phyloP scores from a whole-genome alignment of 768 basidiomycete species.

The Tulasnella sp. region DNA sequence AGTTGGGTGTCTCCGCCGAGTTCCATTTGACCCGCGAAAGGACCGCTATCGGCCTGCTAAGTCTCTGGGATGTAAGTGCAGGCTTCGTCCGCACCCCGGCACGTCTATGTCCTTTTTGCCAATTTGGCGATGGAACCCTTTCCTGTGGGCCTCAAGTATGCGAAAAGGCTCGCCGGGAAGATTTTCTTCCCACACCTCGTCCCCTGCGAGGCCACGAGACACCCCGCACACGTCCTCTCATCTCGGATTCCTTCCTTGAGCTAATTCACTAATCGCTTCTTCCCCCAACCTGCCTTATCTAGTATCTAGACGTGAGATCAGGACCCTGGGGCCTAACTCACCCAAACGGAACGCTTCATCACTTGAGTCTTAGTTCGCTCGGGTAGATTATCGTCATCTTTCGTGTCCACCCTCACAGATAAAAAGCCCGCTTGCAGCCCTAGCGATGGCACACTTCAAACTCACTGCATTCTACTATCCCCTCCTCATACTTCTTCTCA shows the following conservation, averaged over 20 bases:
- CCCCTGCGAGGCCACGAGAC: background rate
- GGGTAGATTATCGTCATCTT: too few species aligned
- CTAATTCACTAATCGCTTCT: slow-evolving; percentile 19
- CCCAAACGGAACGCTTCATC: too few species aligned
- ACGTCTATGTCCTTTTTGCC: slow-evolving; percentile 13
- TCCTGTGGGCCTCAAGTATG: slow-evolving; percentile 6
- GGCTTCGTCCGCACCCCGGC: background rate
- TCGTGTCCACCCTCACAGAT: too few species aligned
- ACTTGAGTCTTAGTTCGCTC: too few species aligned
- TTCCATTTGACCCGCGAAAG: background rate
- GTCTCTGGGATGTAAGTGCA: slow-evolving; percentile 5
- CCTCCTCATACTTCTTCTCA: too few species aligned
- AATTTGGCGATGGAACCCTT: slow-evolving; percentile 2
- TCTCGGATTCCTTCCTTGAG: slow-evolving; percentile 10
- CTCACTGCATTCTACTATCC: too few species aligned
- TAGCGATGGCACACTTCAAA: too few species aligned
- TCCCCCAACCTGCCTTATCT: slow-evolving; percentile 26
- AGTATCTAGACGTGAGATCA: slow-evolving; percentile 85
- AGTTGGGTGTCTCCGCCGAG: slow-evolving; percentile 1
- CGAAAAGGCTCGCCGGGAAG: slow-evolving; percentile 16
- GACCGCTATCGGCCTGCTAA: slow-evolving; percentile 15
- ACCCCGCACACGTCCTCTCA: slow-evolving; percentile 5
- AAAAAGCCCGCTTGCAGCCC: too few species aligned
- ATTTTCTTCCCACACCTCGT: slow-evolving; percentile 16
- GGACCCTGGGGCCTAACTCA: slow-evolving; percentile 82